These are phyloP conservation scores for Aspergillus candidus DNA, from an alignment of 2,329 filamentous ascomycete species.

Conservation along the genomic window DNA sequence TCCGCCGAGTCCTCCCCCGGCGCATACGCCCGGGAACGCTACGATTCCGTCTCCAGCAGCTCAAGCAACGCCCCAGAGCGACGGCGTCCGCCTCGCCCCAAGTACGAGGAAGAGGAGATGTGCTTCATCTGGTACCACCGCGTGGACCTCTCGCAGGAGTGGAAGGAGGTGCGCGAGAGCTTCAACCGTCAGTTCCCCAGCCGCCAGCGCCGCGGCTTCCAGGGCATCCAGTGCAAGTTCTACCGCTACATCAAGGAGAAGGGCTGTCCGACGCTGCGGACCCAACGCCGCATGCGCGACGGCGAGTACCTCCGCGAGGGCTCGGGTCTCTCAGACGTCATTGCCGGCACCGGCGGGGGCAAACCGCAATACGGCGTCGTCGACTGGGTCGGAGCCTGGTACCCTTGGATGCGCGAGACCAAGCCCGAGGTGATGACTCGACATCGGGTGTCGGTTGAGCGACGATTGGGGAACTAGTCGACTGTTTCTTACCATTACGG, in stretches of 20 bases:
- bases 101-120: slow-evolving; percentile 44
- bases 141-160: slow-evolving; percentile 41
- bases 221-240: slow-evolving; percentile 46
- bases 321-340: slow-evolving; percentile 8
- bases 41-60: slow-evolving; percentile 37
- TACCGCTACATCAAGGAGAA: slow-evolving; percentile 45
- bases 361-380: slow-evolving; percentile 37
- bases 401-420: slow-evolving; percentile 39
- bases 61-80: slow-evolving; percentile 32
- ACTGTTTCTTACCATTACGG: too few species aligned
- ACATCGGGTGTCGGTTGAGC: slow-evolving; percentile 6
- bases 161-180: slow-evolving; percentile 40
- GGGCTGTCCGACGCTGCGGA: slow-evolving; percentile 40
- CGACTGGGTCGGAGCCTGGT: slow-evolving; percentile 36
- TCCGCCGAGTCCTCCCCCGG: slow-evolving; percentile 32
- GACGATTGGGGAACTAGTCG: too few species aligned
- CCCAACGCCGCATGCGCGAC: slow-evolving; percentile 37
- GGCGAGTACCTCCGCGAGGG: slow-evolving; percentile 35
- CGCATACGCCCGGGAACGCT: slow-evolving; percentile 35
- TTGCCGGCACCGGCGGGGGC: slow-evolving; percentile 11
- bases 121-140: slow-evolving; percentile 48
- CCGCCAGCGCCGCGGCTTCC: slow-evolving; percentile 36
- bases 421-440: slow-evolving; percentile 19
- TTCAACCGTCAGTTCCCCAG: slow-evolving; percentile 41
- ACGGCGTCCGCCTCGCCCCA: slow-evolving; percentile 39